These are phyloP conservation scores for Beauveria brongniartii DNA, from an alignment of 2,329 filamentous ascomycete genomes.

Conservation along the genomic window DNA sequence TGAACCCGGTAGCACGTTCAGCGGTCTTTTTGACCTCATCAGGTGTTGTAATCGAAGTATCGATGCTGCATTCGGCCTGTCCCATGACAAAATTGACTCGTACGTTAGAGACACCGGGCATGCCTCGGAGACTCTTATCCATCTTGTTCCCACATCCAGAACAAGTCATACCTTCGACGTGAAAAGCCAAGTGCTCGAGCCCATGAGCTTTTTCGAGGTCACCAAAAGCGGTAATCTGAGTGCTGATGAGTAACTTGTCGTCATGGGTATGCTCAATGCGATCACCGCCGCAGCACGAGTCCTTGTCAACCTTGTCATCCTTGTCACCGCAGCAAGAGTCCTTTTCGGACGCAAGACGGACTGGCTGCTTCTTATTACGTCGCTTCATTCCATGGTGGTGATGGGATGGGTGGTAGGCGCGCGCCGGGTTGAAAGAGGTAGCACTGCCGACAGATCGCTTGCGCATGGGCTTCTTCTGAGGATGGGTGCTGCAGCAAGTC, in stretches of 20 bases:
- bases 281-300: slow-evolving; percentile 12
- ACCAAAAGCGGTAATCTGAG: background rate
- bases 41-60: slow-evolving; percentile 17
- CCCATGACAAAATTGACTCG: slow-evolving; percentile 32
- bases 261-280: slow-evolving; percentile 6
- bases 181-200: slow-evolving; percentile 20
- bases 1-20: slow-evolving; percentile 24
- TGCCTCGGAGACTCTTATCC: slow-evolving; percentile 19
- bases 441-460: background rate
- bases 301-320: slow-evolving; percentile 7
- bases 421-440: background rate
- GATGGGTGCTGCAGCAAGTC: slow-evolving; percentile 20
- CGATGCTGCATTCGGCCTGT: slow-evolving; percentile 25
- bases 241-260: background rate
- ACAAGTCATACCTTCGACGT: slow-evolving; percentile 30
- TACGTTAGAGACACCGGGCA: slow-evolving; percentile 23
- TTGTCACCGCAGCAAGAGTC: slow-evolving; percentile 7
- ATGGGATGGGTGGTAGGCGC: slow-evolving; percentile 7
- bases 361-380: slow-evolving; percentile 13
- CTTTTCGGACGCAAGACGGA: slow-evolving; percentile 2
- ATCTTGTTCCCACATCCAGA: slow-evolving; percentile 29
- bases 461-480: background rate
- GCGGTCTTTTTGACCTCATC: slow-evolving; percentile 21
- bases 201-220: slow-evolving; percentile 21
- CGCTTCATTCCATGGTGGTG: slow-evolving; percentile 18